phyloP scores from a whole-genome alignment of 2,329 filamentous ascomycete genomes.

The Hymenoscyphus occultus region DNA sequence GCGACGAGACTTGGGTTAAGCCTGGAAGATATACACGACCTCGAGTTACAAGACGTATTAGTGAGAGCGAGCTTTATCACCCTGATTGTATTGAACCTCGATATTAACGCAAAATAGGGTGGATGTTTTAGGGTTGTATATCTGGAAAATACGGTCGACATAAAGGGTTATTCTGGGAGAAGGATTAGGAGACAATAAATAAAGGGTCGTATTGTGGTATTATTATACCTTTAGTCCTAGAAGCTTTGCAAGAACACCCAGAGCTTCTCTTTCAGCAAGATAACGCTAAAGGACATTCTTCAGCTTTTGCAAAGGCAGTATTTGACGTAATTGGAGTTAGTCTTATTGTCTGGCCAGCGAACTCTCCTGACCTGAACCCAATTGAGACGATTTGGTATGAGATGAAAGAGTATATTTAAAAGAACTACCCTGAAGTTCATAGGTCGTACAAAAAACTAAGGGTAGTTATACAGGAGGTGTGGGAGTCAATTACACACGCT shows the following conservation, averaged over 20 bases:
- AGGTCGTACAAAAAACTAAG: too few species aligned
- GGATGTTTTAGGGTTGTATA: too few species aligned
- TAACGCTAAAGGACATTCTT: conserved; percentile 17
- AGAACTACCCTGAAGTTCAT: background rate
- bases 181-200: too few species aligned
- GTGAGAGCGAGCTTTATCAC: too few species aligned
- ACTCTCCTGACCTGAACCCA: conserved; percentile 23
- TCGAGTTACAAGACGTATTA: too few species aligned
- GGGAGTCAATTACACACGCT: conserved; percentile 12
- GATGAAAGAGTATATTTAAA: conserved; percentile 26
- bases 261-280: conserved; percentile 6
- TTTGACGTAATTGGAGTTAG: conserved; percentile 5
- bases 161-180: too few species aligned
- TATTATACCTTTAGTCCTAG: conserved; percentile 4
- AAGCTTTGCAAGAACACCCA: background rate
- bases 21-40: too few species aligned
- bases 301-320: conserved; percentile 15
- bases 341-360: conserved; percentile 18
- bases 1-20: too few species aligned
- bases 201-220: background rate
- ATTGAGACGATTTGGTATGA: conserved; percentile 25
- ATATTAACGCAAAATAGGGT: too few species aligned
- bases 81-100: too few species aligned
- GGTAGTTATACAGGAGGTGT: too few species aligned
- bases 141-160: too few species aligned